Evolutionary conservation across 2,329 filamentous ascomycete species (phyloP).

Genomic region (Rhynchosporium graminicola): DNA sequence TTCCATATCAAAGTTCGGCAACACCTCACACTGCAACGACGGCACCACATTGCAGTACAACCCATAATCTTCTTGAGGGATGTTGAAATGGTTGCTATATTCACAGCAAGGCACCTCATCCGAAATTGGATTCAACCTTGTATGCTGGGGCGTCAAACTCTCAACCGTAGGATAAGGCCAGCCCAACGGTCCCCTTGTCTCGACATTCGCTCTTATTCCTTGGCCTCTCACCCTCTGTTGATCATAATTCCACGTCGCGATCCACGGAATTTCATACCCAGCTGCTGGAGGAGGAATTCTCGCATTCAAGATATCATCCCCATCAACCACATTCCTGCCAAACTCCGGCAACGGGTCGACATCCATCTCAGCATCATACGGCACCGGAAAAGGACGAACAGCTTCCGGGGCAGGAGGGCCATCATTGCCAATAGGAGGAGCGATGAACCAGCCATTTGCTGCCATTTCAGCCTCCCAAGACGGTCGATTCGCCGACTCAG

Average conservation of each 20-base stretch:
- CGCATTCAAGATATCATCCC: not conserved
- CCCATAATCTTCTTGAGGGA: not conserved
- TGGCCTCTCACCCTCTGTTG: not conserved
- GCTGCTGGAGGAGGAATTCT: not conserved
- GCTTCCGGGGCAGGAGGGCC: too few relatives aligned
- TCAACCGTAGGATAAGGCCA: not conserved
- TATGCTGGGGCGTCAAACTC: not conserved
- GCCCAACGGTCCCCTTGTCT: not conserved
- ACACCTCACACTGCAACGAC: not conserved
- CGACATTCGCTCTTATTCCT: not conserved
- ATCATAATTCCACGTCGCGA: slow-evolving; percentile 4
- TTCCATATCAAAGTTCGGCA: not conserved
- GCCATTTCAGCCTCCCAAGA: not conserved
- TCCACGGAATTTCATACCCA: not conserved
- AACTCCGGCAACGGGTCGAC: not conserved
- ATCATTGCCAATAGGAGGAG: too few relatives aligned
- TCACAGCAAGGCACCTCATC: not conserved
- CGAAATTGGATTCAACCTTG: not conserved
- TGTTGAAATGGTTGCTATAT: not conserved
- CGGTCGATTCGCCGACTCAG: not conserved
- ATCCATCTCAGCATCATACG: not conserved
- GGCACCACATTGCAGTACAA: not conserved
- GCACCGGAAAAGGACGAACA: not conserved
- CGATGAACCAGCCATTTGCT: not conserved
- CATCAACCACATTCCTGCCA: not conserved